Evolutionary conservation across 1,139 yeast species (phyloP), one percentile per base, ranked within the genome.

Genomic region (Blastobotrys ciferrii): DNA sequence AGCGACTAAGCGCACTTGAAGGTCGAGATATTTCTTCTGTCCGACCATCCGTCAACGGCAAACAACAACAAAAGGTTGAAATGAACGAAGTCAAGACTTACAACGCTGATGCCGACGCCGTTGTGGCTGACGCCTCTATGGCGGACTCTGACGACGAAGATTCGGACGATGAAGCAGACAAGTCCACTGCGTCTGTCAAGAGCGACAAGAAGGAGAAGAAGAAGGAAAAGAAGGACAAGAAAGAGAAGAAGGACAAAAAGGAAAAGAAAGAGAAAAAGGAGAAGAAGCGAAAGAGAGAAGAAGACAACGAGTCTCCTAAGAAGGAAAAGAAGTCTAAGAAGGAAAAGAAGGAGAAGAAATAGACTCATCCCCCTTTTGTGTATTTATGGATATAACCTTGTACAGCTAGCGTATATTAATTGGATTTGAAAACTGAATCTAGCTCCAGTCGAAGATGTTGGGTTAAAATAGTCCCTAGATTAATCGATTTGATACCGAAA

Each of bases 1-100:
- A 87, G 56, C 84, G 98, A 76, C 81, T 92, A 65, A 87, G 96
- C 68, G 88, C 91, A 56, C 78, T 94, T 61, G 99, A 92, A 75
- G 98, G 98, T 59, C 87, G 96, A 72, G 76, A 72, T 49, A 65
- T 71, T 51, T 54, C 62, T 32, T 57, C 65, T 36, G 54, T 63
- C 28, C 61, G 72, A 46, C 60, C 68, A 5, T 53, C 62, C 25
- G 64, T 65, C 42, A 69, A 69, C 53, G 64, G 63, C 41, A 61
- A 62, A 47, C 58, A 58, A 49, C 68, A 64, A 52, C 82, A 84
- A 67, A 89, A 88, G 80, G 82, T 88, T 57, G 95, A 86, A 55
- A 78, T 91, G 61, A 72, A 87, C 50, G 92, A 87, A 67, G 12
- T n/a, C 33, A 80, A 85, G 70, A 87, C 94, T 51, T 92, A 92